Percentiles rank a stretch among this genome's conserved stretches.
phyloP scores from a whole-genome alignment of 768 basidiomycete species.

The Termitomyces sp. region DNA sequence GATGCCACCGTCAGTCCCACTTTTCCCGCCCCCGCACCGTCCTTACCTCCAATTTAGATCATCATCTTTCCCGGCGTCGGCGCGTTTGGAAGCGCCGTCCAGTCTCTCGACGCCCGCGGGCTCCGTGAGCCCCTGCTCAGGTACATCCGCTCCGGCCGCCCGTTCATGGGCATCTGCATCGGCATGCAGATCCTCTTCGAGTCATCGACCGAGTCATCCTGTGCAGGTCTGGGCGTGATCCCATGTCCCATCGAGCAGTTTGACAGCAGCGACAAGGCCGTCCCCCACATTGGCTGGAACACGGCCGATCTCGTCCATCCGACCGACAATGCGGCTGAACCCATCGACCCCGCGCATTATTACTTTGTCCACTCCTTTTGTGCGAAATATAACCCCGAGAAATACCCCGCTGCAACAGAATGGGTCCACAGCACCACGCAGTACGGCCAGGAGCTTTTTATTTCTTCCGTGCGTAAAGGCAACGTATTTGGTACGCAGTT shows the following conservation, averaged over 20 bases:
- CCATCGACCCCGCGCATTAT: slow-evolving; percentile 61
- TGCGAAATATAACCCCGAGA: slow-evolving; percentile 62
- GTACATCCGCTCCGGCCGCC: slow-evolving; percentile 83
- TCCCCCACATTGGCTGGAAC: slow-evolving; percentile 99
- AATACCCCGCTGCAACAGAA: slow-evolving; percentile 48
- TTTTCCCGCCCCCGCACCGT: slow-evolving; percentile 7
- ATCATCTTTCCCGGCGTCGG: slow-evolving; percentile 98
- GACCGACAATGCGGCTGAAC: slow-evolving; percentile 36
- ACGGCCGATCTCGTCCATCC: slow-evolving; percentile 53
- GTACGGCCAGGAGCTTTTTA: slow-evolving; percentile 90
- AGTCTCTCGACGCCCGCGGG: slow-evolving; percentile 64
- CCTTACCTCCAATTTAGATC: slow-evolving; percentile 45
- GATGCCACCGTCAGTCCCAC: slow-evolving; percentile 75
- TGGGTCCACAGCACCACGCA: slow-evolving; percentile 88
- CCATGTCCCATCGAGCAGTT: slow-evolving; percentile 79
- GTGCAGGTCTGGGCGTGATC: slow-evolving; percentile 77
- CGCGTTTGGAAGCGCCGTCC: slow-evolving; percentile 84
- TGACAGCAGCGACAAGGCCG: slow-evolving; percentile 66
- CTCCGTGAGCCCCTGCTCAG: slow-evolving; percentile 73
- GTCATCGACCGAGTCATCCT: slow-evolving; percentile 75
- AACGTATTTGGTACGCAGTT: slow-evolving; percentile 94
- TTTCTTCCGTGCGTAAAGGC: slow-evolving; percentile 74
- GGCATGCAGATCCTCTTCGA: slow-evolving; percentile 96
- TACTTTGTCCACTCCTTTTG: slow-evolving; percentile 98
- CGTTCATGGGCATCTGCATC: slow-evolving; percentile 98